Conservation (phyloP, 2,329 filamentous ascomycete species). For the Colletotrichum plurivorum region DNA sequence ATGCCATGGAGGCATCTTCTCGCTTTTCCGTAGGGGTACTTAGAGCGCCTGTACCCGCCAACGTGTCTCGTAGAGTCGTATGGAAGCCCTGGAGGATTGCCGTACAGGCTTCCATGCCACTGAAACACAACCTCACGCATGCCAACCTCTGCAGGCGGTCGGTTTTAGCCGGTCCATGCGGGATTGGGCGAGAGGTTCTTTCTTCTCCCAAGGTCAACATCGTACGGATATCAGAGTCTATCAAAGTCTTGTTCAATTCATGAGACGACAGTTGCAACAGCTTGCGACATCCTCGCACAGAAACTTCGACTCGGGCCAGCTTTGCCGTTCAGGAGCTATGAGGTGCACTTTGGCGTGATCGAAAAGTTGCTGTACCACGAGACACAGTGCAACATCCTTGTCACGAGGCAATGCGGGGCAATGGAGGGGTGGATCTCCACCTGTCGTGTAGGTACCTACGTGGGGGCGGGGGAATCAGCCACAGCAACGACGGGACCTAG, state of each 20-base stretch:
- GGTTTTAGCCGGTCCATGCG: conserved; percentile 17
- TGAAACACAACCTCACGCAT: conserved; percentile 10
- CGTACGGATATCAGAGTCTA: not conserved
- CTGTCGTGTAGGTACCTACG: not conserved
- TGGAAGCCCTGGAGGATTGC: not conserved
- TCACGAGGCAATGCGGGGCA: conserved; percentile 24
- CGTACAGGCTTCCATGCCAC: not conserved
- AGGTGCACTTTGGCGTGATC: not conserved
- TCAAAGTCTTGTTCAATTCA: not conserved
- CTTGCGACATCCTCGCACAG: not conserved
- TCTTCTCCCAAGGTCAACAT: not conserved
- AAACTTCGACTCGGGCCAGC: not conserved
- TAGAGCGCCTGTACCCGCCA: not conserved
- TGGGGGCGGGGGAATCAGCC: conserved; percentile 30
- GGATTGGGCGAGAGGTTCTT: not conserved
- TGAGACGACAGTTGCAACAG: not conserved
- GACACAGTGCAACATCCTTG: conserved; percentile 18
- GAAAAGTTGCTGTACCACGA: no score
- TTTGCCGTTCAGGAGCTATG: conserved; percentile 11
- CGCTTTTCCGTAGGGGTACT: not conserved
- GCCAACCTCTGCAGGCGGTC: not conserved
- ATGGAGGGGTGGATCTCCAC: not conserved
- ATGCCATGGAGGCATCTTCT: not conserved
- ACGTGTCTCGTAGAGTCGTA: not conserved
- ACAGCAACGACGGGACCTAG: not conserved